These are phyloP conservation scores for Streptanthus diversifolius DNA, from an alignment of 345 rosid species.

Conservation along the genomic window DNA sequence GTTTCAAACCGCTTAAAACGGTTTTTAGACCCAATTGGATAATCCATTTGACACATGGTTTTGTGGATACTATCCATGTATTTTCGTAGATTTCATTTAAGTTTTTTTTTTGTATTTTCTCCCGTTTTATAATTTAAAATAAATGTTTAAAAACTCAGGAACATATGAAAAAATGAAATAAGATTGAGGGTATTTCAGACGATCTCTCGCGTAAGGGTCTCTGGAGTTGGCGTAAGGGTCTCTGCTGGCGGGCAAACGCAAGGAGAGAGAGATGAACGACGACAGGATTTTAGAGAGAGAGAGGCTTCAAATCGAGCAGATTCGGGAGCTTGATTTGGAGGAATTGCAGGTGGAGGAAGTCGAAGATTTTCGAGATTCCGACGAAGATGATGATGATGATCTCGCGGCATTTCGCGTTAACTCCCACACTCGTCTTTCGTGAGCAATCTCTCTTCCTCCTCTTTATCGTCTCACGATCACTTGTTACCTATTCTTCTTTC, in stretches of 20 bases:
- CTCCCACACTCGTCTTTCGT: conserved; percentile 33
- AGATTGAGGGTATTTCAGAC: too few species aligned
- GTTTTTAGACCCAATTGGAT: too few species aligned
- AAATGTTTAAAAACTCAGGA: too few species aligned
- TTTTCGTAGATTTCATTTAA: too few species aligned
- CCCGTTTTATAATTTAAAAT: too few species aligned
- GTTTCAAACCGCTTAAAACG: too few species aligned
- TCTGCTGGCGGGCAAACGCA: conserved; percentile 21
- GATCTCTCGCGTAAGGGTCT: too few species aligned
- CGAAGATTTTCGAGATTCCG: conserved; percentile 54
- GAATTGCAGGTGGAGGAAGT: conserved; percentile 88
- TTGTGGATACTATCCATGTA: too few species aligned
- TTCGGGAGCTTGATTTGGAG: conserved; percentile 78
- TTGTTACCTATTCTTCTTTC: background rate
- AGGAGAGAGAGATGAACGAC: conserved; percentile 42
- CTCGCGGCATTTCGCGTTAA: conserved; percentile 43
- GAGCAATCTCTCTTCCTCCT: background rate
- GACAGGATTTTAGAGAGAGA: conserved; percentile 57
- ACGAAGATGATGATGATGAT: conserved; percentile 39
- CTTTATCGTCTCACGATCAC: background rate
- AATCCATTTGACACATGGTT: too few species aligned
- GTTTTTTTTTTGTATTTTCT: too few species aligned
- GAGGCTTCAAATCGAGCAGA: conserved; percentile 82
- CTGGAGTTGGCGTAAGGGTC: background rate
- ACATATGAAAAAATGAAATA: too few species aligned